Evolutionary conservation across 352 stramenopile species (phyloP).

Genomic region (Saprolegnia parasitica): DNA sequence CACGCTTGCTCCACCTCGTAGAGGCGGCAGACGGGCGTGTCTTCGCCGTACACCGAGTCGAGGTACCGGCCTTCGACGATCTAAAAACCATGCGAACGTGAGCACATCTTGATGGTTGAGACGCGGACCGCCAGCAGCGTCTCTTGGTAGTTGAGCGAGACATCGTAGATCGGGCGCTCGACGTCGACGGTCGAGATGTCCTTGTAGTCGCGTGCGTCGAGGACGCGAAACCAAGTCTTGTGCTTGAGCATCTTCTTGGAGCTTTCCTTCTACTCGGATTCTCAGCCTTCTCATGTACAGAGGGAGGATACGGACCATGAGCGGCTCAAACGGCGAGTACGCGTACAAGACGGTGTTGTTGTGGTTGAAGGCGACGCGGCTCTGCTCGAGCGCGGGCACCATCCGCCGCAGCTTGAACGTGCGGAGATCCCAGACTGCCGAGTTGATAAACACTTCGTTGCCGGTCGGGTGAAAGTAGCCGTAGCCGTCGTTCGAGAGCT

Average conservation of each 20-base stretch:
- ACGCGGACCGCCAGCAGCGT: constrained; percentile 44
- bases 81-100: too few relatives aligned
- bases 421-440: constrained; percentile 84
- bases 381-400: constrained; percentile 84
- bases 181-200: constrained; percentile 82
- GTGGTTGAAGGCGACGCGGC: constrained; percentile 66
- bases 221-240: constrained; percentile 80
- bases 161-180: constrained; percentile 67
- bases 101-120: not conserved
- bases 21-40: constrained; percentile 76
- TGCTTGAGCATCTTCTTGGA: constrained; percentile 46
- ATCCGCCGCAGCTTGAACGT: constrained; percentile 81
- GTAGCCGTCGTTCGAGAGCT: constrained; percentile 76
- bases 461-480: constrained; percentile 83
- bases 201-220: constrained; percentile 77
- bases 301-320: constrained; percentile 3
- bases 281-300: too few relatives aligned
- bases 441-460: constrained; percentile 88
- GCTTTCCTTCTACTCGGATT: constrained; percentile 33
- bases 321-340: constrained; percentile 56
- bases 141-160: constrained; percentile 60
- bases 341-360: constrained; percentile 72
- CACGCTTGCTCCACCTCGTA: constrained; percentile 47
- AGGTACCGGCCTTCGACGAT: constrained; percentile 71
- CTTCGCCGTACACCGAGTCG: constrained; percentile 47